Conservation (phyloP, 2,329 filamentous ascomycete species). For the Colletotrichum lindemuthianum region DNA sequence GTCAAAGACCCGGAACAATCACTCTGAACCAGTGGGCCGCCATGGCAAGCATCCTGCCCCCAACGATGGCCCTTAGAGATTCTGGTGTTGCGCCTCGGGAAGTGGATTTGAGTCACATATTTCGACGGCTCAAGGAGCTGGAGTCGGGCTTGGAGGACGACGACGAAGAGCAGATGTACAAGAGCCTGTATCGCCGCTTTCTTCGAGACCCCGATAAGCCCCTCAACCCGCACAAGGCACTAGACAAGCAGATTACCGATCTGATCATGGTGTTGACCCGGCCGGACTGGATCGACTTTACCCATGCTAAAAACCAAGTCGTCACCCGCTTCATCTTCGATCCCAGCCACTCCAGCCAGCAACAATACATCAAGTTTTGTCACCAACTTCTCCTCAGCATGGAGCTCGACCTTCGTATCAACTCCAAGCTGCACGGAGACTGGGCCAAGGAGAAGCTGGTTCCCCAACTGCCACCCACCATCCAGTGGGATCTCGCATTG, state of each 20-base stretch:
- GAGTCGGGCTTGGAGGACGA: conserved; percentile 66
- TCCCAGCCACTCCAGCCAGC: conserved; percentile 62
- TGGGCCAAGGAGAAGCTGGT: conserved; percentile 73
- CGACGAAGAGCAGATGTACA: conserved; percentile 68
- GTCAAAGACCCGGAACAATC: conserved; percentile 73
- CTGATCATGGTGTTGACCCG: conserved; percentile 75
- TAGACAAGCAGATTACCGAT: conserved; percentile 78
- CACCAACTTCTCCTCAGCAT: conserved; percentile 79
- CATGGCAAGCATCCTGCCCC: conserved; percentile 65
- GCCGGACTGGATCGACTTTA: conserved; percentile 80
- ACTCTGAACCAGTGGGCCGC: conserved; percentile 77
- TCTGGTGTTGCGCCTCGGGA: conserved; percentile 68
- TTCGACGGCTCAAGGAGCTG: conserved; percentile 68
- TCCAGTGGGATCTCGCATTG: conserved; percentile 79
- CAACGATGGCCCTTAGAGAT: conserved; percentile 66
- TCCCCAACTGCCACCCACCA: conserved; percentile 72
- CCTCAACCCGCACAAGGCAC: conserved; percentile 67
- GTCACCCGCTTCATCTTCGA: conserved; percentile 78
- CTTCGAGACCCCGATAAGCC: conserved; percentile 74
- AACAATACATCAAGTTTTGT: conserved; percentile 74
- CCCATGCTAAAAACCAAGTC: conserved; percentile 75
- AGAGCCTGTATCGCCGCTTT: conserved; percentile 73
- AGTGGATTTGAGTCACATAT: conserved; percentile 66
- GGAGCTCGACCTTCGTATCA: conserved; percentile 77
- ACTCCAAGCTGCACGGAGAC: conserved; percentile 68